A percentile compares a stretch with the other conserved stretches of the same genome.
Evolutionary conservation across 805 yeast species (phyloP).

Genomic region (Hanseniaspora pseudoguilliermondii): DNA sequence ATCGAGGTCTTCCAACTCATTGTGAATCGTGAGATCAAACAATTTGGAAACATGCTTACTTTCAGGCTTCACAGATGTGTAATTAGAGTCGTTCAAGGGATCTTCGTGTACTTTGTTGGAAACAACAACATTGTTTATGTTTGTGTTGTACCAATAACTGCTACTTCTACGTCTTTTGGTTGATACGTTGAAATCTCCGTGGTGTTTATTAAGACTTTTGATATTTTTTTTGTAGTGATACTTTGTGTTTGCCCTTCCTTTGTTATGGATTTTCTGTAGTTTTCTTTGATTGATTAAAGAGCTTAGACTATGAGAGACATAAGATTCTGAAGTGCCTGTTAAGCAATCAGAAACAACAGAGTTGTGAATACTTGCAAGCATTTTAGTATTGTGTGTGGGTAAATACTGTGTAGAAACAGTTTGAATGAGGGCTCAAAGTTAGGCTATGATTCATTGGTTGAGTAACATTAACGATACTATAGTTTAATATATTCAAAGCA

Average conservation of each 20-base stretch:
- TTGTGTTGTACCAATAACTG: slow-evolving; percentile 9
- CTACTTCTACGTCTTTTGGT: slow-evolving; percentile 6
- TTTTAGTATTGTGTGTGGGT: neutral
- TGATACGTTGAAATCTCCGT: neutral
- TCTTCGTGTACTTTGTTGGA: neutral
- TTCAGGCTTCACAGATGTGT: neutral
- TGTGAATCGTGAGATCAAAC: slow-evolving; percentile 17
- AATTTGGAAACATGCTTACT: neutral
- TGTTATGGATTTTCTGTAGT: slow-evolving; percentile 1
- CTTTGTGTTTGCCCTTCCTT: neutral
- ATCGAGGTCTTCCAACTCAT: slow-evolving; percentile 20
- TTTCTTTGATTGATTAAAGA: slow-evolving; percentile 9
- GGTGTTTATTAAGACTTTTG: neutral
- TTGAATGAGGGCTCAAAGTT: neutral
- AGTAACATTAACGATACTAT: neutral
- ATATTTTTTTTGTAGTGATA: neutral
- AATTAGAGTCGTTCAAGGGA: neutral
- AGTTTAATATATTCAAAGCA: too few relatives aligned
- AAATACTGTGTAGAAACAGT: too few relatives aligned
- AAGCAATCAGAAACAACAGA: neutral
- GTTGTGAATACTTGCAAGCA: neutral
- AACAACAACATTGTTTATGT: neutral
- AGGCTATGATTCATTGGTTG: neutral
- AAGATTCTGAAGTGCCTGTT: neutral
- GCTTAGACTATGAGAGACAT: slow-evolving; percentile 9